Evolutionary conservation across 306 rosid genomes (phyloP), one percentile per base, ranked within the genome.

Genomic region (Erythrophleum fordii): DNA sequence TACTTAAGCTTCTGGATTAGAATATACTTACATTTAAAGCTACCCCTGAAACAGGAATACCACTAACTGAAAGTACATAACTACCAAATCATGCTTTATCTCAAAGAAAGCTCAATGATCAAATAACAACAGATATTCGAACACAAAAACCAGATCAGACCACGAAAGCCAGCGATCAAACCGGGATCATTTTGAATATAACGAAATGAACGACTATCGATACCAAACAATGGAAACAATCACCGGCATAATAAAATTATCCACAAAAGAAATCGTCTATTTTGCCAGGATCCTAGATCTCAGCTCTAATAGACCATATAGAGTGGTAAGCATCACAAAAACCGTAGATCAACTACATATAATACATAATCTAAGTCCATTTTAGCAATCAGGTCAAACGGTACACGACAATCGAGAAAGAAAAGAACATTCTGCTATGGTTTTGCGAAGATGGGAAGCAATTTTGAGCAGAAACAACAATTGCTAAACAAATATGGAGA

Each of bases 331-430:
- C 12, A 77, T 58, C 73, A 31, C 39, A 20, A 55, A 64, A 76
- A 64, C 26, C n/a, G 51, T 62, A 91, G 90, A 91, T 91, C 93
- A 61, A 66, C 22, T 9, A 79, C 49, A 71, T 9, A 14, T 26
- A 44, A 37, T 10, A 39, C 56, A 28, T 22, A 81, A 80, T 86
- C 83, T 31, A 79, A 76, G 48, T 70, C 48, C 28, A 52, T 37
- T 59, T 29, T 23, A 64, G 52, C 56, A 79, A 80, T 78, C 79
- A 75, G 72, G 65, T 72, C 52, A 64, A 14, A 66, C 22, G 72
- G 71, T 52, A 73, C 60, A 8, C 46, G 6, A 74, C 48, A 58
- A 28, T 55, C 34, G n/a, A 25, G 5, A 0, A 58, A 25, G 25
- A 25, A 74, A 22, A 82, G 2, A 79, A 69, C 11, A 83, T 8